A percentile compares a stretch with the other conserved stretches of the same genome.
Conservation (phyloP, 1,284 basidiomycete genomes). For the Malassezia sp. region DNA sequence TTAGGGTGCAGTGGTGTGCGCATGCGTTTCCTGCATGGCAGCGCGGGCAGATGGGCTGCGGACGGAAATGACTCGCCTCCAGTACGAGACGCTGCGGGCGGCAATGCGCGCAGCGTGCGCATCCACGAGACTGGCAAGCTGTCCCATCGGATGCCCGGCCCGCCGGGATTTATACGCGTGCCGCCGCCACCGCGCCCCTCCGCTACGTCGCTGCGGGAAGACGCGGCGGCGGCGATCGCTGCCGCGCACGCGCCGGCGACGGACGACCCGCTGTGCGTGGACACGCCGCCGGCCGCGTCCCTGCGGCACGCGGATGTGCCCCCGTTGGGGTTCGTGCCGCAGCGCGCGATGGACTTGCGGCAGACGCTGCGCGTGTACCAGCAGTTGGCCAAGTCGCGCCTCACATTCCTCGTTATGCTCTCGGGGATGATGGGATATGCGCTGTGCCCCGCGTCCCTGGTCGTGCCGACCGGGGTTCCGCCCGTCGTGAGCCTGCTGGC, state of each 20-base stretch:
- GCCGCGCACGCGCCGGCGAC: constrained; percentile 8
- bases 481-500: constrained; percentile 56
- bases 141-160: no score
- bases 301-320: background rate
- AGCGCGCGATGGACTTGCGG: background rate
- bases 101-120: no score
- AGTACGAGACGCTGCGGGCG: no score
- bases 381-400: constrained; percentile 73
- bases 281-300: background rate
- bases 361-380: constrained; percentile 53
- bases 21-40: no score
- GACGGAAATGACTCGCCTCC: no score
- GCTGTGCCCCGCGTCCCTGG: constrained; percentile 53
- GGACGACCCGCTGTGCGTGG: constrained; percentile 8
- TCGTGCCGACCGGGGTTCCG: constrained; percentile 19
- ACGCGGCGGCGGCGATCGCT: no score
- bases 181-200: background rate
- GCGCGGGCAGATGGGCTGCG: no score
- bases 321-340: constrained; percentile 6
- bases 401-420: constrained; percentile 78
- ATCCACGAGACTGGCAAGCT: no score
- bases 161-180: no score
- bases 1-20: no score
- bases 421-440: constrained; percentile 88
- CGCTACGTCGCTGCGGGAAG: background rate